These are phyloP conservation scores for Discostella pseudostelligera DNA, from an alignment of 108 stramenopile genomes.

Conservation along the genomic window DNA sequence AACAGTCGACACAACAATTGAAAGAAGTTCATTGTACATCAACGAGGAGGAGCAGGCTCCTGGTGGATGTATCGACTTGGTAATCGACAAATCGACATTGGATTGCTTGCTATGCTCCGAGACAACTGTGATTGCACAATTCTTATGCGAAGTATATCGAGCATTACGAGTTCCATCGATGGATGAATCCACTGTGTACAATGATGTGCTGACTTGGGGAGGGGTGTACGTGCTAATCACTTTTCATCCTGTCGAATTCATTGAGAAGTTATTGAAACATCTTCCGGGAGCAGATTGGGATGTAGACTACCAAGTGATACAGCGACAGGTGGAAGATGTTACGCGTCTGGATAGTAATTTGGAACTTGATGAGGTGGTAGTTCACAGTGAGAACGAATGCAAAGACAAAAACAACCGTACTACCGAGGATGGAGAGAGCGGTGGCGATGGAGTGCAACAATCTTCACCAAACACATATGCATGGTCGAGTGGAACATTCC, in stretches of 20 bases:
- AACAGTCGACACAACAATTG: background rate
- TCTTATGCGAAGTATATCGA: conserved; percentile 67
- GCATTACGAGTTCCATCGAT: conserved; percentile 41
- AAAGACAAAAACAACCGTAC: no score
- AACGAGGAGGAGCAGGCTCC: background rate
- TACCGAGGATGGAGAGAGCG: no score
- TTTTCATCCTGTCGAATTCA: conserved; percentile 67
- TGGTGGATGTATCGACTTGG: conserved; percentile 58
- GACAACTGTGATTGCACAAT: conserved; percentile 50
- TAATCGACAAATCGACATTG: conserved; percentile 82
- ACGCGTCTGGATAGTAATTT: background rate
- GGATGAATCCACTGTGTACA: background rate
- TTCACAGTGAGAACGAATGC: conserved; percentile 2
- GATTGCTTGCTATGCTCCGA: conserved; percentile 81
- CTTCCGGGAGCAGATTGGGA: conserved; percentile 73
- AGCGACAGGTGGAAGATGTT: conserved; percentile 62
- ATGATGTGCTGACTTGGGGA: conserved; percentile 14
- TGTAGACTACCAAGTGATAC: conserved; percentile 54
- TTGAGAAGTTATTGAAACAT: conserved; percentile 53
- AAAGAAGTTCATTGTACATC: background rate
- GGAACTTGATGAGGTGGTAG: conserved; percentile 2
- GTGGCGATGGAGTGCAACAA: background rate
- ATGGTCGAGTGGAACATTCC: conserved; percentile 48
- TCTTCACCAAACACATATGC: conserved; percentile 16
- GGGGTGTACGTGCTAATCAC: conserved; percentile 75